phyloP scores from a whole-genome alignment of 2,329 filamentous ascomycete species.

The Exophiala alcalophila region DNA sequence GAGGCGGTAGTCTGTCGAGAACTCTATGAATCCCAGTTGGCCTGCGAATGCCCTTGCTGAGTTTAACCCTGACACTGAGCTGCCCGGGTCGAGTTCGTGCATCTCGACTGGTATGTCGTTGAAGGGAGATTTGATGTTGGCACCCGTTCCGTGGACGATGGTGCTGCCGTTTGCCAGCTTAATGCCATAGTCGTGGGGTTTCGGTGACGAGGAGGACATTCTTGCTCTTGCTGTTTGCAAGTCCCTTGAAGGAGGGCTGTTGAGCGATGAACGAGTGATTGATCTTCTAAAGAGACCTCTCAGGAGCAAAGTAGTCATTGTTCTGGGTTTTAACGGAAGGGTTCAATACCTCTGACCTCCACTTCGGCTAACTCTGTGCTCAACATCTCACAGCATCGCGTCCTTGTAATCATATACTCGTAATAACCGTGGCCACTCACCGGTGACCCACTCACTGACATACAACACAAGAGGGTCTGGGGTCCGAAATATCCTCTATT shows the following conservation, averaged over 20 bases:
- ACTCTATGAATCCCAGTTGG: constrained; percentile 25
- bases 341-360: no score
- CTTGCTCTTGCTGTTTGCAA: background rate
- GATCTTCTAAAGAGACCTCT: no score
- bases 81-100: constrained; percentile 22
- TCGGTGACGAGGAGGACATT: constrained; percentile 2
- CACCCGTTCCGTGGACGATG: constrained; percentile 20
- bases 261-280: no score
- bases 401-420: no score
- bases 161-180: constrained; percentile 14
- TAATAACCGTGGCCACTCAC: no score
- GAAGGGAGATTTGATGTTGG: constrained; percentile 23
- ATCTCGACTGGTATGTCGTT: constrained; percentile 21
- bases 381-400: background rate
- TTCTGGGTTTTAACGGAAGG: no score
- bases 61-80: no score
- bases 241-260: no score
- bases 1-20: constrained; percentile 20
- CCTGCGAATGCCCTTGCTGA: constrained; percentile 12
- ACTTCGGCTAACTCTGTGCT: background rate
- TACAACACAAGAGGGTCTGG: no score
- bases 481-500: no score
- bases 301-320: no score
- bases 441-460: no score
- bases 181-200: constrained; percentile 17